These are phyloP conservation scores for Olyra latifolia DNA, from an alignment of 176 grass and related monocot genomes.

Conservation along the genomic window DNA sequence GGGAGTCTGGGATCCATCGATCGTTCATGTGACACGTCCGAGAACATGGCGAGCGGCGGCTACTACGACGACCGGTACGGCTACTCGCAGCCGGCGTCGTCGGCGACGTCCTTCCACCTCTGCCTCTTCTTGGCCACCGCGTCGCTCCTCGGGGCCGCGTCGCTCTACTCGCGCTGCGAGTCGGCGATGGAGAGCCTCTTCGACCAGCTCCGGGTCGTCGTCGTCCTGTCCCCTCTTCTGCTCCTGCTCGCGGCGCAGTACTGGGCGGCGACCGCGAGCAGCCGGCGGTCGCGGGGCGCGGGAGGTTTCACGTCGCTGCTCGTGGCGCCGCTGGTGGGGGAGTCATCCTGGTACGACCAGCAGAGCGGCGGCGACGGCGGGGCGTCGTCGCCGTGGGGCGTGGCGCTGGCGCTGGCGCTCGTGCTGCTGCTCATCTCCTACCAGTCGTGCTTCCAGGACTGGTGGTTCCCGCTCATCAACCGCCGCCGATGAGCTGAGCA, in stretches of 20 bases:
- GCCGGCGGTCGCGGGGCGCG: constrained; percentile 8
- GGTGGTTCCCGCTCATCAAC: constrained; percentile 70
- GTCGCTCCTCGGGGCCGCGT: constrained; percentile 51
- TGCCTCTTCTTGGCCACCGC: constrained; percentile 73
- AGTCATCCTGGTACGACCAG: constrained; percentile 21
- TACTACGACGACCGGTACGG: constrained; percentile 47
- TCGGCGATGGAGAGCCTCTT: constrained; percentile 60
- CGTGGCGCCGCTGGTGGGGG: constrained; percentile 30
- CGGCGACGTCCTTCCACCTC: constrained; percentile 55
- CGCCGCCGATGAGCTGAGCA: constrained; percentile 45
- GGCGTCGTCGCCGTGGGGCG: constrained; percentile 75
- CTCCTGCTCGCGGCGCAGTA: constrained; percentile 76
- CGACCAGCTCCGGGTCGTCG: constrained; percentile 50
- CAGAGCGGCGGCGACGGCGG: constrained; percentile 37
- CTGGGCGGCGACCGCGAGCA: constrained; percentile 52
- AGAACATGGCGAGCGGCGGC: constrained; percentile 48
- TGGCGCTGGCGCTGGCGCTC: constrained; percentile 66
- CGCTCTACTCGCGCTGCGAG: constrained; percentile 71
- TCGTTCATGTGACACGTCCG: background rate
- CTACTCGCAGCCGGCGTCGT: constrained; percentile 28
- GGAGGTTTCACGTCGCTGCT: constrained; percentile 31
- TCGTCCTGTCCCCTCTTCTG: constrained; percentile 79
- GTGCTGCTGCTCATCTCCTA: constrained; percentile 91
- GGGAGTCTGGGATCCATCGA: background rate
- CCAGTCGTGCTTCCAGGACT: constrained; percentile 78